Base-by-base conservation (phyloP, 345 rosid genomes). In the Psidium friedrichsthalianum region DNA sequence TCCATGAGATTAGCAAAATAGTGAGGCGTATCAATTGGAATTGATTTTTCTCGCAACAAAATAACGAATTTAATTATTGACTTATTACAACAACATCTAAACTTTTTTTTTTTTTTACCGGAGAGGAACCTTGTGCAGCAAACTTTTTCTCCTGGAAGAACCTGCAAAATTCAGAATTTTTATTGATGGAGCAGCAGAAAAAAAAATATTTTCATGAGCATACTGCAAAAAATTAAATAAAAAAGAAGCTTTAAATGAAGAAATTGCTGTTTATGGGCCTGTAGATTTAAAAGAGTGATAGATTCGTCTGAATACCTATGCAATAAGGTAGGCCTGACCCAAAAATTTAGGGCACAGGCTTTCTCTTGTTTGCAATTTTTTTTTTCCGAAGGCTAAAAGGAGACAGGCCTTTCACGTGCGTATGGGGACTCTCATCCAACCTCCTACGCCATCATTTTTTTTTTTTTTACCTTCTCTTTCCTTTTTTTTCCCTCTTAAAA, bases 391-490 rank as follows among this genome's bases (percentile, higher is more conserved):
- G 78, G 47, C 78, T 83, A 5, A 83, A 42, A 16, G 85, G 64
- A 58, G 52, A 22, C 40, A 36, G 55, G 82, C 53, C 82, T 40
- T 52, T 81, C 86, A 74, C 82, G 82, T 84, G 82, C 86, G 53
- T 64, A 56, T 52, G 59, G 58, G 82, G 86, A 40, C 64, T 27
- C 56, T 55, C 57, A 59, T 52, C 59, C 56, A 32, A n/a, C 85
- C 47, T 21, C 27, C 82, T 82, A 10, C 8, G 36, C 64, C 52
- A 51, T 84, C 57, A 51, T 44, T n/a, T 11, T n/a, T 44, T 51
- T 59, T 51, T 32, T 51, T 36, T 36, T 2, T 2, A 36, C 2
- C 36, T 59, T 21, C 9, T n/a, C 82, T 32, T 6, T 14, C 14
- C 6, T 27, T 59, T 47, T 8, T 6, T 27, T 58, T 0, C 0